Evolutionary conservation across 2,329 filamentous ascomycete genomes (phyloP).

Genomic region (Aspergillus tanneri): DNA sequence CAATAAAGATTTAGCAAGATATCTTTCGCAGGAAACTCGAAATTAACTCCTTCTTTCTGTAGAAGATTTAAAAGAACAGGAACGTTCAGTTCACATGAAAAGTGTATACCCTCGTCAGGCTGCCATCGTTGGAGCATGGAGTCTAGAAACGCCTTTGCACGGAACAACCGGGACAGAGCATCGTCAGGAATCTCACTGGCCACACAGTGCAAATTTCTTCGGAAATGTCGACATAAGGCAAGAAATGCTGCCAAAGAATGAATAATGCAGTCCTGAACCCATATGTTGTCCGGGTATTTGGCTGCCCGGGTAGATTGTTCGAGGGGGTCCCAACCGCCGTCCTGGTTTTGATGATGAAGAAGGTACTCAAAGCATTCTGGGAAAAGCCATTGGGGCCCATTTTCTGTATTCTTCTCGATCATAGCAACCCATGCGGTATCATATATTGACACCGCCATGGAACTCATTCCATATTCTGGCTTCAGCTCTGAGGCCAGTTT

Average conservation of each 20-base stretch:
- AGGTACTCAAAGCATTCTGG: conserved; percentile 35
- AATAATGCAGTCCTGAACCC: conserved; percentile 2
- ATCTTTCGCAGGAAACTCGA: conserved; percentile 7
- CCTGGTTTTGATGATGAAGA: conserved; percentile 25
- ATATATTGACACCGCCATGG: conserved; percentile 14
- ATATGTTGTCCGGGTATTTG: conserved; percentile 1
- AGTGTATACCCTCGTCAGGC: conserved; percentile 1
- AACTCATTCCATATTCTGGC: conserved; percentile 6
- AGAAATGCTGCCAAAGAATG: conserved; percentile 10
- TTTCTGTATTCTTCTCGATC: not conserved
- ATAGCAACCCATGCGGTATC: conserved; percentile 15
- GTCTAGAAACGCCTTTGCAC: conserved; percentile 2
- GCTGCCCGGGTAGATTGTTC: not conserved
- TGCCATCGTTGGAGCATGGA: not conserved
- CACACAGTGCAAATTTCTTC: not conserved
- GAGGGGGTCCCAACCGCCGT: conserved; percentile 27
- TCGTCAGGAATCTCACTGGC: not conserved
- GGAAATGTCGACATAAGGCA: conserved; percentile 6
- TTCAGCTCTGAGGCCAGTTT: conserved; percentile 2
- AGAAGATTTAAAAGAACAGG: conserved; percentile 5
- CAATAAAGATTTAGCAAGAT: conserved; percentile 2
- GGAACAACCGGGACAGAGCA: not conserved
- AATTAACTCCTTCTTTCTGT: not conserved
- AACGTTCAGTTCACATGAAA: conserved; percentile 5
- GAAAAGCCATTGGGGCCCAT: conserved; percentile 28